Base-by-base conservation (phyloP, 805 yeast species). In the Kuraishia ogatae region DNA sequence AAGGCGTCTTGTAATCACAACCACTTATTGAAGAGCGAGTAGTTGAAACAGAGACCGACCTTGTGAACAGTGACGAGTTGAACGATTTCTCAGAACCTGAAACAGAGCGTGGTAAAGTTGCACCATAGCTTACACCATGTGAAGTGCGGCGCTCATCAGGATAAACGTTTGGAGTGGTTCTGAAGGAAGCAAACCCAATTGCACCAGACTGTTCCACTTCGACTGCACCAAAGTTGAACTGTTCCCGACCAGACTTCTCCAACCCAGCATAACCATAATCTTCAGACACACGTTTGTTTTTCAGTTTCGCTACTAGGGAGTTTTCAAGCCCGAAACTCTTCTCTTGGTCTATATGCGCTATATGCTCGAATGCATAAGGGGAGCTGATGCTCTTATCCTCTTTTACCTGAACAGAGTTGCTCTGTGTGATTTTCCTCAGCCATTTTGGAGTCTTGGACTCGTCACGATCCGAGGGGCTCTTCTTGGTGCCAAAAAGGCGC, bases 341-440 rank as follows among this genome's bases (percentile, higher is more conserved):
- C 22, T 61, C 57, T 19, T 64, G 60, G 48, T 69, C 70, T 24
- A 69, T 60, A 54, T 70, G 73, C 2, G 72, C 62, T 21, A 69
- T 61, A 53, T 70, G 74, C 48, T 60, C 60, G 58, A 70, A 70
- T 0, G 61, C 67, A 35, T 65, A 67, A 2, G 74, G 73, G 8
- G 71, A 64, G 50, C 70, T 64, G 24, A 70, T 68, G 8, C 22
- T 4, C 26, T 29, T 26, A 7, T 24, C 22, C 21, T 47, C 28
- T 17, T 20, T 39, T 2, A 23, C 52, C 56, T 50, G 29, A 54
- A 49, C 2, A 7, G 23, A 13, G 17, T 43, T 22, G 5, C 22
- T 24, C 50, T 24, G 50, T 15, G 51, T 21, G 29, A 22, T 7
- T 23, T 26, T 48, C 21, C 47, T 20, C 15, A 50, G 26, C 52